Evolutionary conservation across 768 basidiomycete genomes (phyloP).

Genomic region (Cyclocybe cylindracea): DNA sequence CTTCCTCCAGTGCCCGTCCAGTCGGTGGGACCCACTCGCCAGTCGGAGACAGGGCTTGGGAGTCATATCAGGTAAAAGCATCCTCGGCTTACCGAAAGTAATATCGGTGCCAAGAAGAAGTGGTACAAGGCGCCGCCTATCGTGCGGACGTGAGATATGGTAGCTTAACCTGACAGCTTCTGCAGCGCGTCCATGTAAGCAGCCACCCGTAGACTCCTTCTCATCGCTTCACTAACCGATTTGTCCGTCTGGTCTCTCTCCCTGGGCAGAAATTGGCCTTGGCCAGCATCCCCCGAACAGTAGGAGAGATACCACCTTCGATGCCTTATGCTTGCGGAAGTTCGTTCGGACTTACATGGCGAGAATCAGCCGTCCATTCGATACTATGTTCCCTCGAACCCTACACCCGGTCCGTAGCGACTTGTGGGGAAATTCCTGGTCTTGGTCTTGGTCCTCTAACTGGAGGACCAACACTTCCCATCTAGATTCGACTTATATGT

Average conservation of each 20-base stretch:
- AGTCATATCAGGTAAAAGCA: slow-evolving; percentile 6
- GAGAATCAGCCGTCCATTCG: not conserved
- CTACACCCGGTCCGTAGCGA: too few species aligned
- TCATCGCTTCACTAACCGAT: not conserved
- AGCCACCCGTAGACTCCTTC: not conserved
- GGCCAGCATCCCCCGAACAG: too few species aligned
- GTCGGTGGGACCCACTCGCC: slow-evolving; percentile 3
- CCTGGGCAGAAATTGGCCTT: too few species aligned
- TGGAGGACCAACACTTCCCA: too few species aligned
- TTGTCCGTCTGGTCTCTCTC: too few species aligned
- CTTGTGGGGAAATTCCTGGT: too few species aligned
- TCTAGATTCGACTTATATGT: too few species aligned
- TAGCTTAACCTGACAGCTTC: too few species aligned
- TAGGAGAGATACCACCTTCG: too few species aligned
- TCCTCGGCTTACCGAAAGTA: slow-evolving; percentile 17
- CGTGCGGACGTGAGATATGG: slow-evolving; percentile 1
- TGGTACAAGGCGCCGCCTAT: slow-evolving; percentile 22
- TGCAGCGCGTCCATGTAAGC: not conserved
- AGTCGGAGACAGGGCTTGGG: slow-evolving; percentile 6
- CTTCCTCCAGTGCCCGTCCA: not conserved
- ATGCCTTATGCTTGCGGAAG: too few species aligned
- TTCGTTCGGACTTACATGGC: not conserved
- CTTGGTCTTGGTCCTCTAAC: too few species aligned
- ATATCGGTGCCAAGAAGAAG: slow-evolving; percentile 16
- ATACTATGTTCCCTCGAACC: not conserved